These are phyloP conservation scores for Hygrocybe punicea DNA, from an alignment of 768 basidiomycete genomes.

Conservation along the genomic window DNA sequence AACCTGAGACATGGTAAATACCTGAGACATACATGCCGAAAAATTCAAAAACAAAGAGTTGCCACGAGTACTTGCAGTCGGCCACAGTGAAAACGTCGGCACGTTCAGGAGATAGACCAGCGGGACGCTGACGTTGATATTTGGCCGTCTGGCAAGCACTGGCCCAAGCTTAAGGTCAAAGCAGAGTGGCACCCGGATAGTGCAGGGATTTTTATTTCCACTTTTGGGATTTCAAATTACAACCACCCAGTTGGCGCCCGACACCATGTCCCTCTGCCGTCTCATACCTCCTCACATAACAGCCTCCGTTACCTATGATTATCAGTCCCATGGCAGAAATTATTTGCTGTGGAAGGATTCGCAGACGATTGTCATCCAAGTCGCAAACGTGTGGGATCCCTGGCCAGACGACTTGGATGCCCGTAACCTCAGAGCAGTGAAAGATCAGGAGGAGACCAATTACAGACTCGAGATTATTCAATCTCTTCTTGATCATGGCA, in stretches of 20 bases:
- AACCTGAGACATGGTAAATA: not conserved
- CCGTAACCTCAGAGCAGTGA: not conserved
- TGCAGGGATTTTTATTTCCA: no score
- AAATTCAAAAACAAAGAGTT: no score
- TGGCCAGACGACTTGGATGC: not conserved
- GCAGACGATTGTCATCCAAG: slow-evolving; percentile 9
- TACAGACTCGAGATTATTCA: slow-evolving; percentile 11
- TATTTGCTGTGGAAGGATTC: slow-evolving; percentile 11
- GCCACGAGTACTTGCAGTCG: no score
- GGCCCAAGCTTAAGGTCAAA: no score
- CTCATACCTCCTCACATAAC: not conserved
- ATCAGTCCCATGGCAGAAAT: not conserved
- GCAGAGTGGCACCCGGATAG: no score
- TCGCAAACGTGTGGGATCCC: not conserved
- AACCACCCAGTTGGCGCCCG: not conserved
- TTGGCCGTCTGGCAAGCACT: no score
- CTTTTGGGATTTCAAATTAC: no score
- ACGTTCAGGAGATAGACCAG: no score
- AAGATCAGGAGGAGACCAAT: not conserved
- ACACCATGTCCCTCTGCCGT: not conserved
- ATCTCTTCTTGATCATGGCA: slow-evolving; percentile 27
- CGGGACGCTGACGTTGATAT: no score
- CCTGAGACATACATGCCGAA: no score
- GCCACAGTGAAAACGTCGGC: no score
- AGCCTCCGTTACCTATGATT: not conserved